These are phyloP conservation scores for Salvia hispanica DNA, from an alignment of 257 asterid genomes.

Conservation along the genomic window DNA sequence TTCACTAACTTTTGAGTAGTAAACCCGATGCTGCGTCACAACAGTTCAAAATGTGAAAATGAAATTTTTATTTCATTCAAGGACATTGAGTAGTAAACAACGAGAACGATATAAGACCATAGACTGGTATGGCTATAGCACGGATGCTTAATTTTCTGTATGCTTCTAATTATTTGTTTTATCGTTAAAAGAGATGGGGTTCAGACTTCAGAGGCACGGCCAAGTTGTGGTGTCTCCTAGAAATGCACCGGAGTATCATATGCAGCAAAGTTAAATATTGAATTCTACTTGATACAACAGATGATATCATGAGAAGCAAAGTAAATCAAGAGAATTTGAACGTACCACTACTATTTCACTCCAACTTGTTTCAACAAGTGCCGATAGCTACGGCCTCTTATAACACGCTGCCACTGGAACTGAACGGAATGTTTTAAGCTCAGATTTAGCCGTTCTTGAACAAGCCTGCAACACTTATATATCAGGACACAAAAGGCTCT, in stretches of 20 bases:
- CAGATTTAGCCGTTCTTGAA: constrained; percentile 67
- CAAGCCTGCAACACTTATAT: constrained; percentile 68
- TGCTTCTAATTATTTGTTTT: background rate
- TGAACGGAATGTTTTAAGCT: constrained; percentile 45
- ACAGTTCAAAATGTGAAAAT: constrained; percentile 1
- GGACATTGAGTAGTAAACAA: background rate
- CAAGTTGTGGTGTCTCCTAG: background rate
- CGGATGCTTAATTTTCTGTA: background rate
- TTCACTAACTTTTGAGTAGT: constrained; percentile 19
- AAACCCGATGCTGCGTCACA: constrained; percentile 6
- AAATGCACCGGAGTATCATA: background rate
- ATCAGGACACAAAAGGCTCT: constrained; percentile 28
- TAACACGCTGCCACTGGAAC: constrained; percentile 67
- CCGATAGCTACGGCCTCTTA: constrained; percentile 93
- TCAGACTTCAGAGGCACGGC: background rate
- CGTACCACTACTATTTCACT: constrained; percentile 50
- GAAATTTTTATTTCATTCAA: background rate
- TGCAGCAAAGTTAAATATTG: background rate
- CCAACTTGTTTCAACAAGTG: constrained; percentile 72
- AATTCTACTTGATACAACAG: background rate
- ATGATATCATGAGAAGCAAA: background rate
- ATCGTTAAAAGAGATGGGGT: background rate
- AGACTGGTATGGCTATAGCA: background rate
- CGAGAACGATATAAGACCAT: background rate
- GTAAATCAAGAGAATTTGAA: constrained; percentile 17